phyloP scores from a whole-genome alignment of 2,329 filamentous ascomycete genomes.

The Chaetomium olivaceum region DNA sequence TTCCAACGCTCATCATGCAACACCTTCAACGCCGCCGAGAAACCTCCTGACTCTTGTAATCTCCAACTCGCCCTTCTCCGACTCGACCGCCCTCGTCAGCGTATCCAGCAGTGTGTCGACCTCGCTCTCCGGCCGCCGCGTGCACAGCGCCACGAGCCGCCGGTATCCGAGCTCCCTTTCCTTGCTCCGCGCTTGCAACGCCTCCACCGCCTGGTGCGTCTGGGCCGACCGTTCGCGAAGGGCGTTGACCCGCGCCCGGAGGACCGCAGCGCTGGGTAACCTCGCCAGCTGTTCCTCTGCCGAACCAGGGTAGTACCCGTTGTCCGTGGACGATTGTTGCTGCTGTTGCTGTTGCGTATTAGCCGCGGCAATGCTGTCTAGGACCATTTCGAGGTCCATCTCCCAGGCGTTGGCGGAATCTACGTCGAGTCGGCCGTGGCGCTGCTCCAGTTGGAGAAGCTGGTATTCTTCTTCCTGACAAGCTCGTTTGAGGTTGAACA shows the following conservation, averaged over 20 bases:
- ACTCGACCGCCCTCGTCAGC: constrained; percentile 84
- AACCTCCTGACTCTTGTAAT: constrained; percentile 77
- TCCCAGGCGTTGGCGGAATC: constrained; percentile 55
- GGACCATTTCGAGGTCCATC: constrained; percentile 52
- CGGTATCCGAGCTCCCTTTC: constrained; percentile 87
- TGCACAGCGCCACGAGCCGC: constrained; percentile 84
- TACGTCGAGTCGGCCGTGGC: constrained; percentile 47
- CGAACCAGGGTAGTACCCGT: constrained; percentile 36
- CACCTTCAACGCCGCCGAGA: constrained; percentile 73
- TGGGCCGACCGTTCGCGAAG: constrained; percentile 68
- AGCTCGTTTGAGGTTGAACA: constrained; percentile 74
- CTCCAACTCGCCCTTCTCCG: constrained; percentile 75
- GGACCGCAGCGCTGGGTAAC: constrained; percentile 60
- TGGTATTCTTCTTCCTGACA: constrained; percentile 67
- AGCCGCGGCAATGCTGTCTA: constrained; percentile 42
- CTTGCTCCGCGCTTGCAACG: constrained; percentile 74
- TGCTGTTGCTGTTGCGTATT: constrained; percentile 39
- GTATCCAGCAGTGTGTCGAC: constrained; percentile 80
- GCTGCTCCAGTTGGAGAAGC: constrained; percentile 50
- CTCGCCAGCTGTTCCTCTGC: constrained; percentile 25
- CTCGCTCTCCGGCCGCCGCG: constrained; percentile 71
- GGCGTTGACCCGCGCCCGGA: constrained; percentile 69
- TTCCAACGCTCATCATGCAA: constrained; percentile 29
- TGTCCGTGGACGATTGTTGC: neutral
- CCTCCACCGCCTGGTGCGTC: constrained; percentile 66